Conservation (phyloP, 2,329 filamentous ascomycete genomes). For the Beauveria medogensis region DNA sequence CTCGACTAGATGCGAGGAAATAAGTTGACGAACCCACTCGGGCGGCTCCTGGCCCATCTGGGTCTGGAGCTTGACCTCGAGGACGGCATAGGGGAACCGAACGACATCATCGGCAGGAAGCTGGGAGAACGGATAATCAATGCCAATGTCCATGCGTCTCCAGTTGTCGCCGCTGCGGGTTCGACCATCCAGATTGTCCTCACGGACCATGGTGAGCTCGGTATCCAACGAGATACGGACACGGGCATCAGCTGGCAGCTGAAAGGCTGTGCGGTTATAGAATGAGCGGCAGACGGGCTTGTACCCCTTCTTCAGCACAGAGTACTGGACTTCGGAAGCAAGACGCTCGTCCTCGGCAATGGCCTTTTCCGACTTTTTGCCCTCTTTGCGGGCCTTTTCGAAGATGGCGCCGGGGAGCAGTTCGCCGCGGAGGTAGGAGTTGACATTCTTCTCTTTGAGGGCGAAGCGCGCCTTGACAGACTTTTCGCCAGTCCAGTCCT, state of each 20-base stretch:
- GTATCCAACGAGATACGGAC: constrained; percentile 96
- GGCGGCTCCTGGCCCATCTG: constrained; percentile 91
- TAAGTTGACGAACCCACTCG: constrained; percentile 92
- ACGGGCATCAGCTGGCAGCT: constrained; percentile 89
- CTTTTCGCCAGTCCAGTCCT: constrained; percentile 99
- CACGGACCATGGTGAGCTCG: constrained; percentile 87
- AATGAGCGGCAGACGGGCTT: constrained; percentile 89
- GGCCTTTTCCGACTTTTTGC: constrained; percentile 86
- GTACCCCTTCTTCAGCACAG: constrained; percentile 77
- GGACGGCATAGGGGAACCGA: constrained; percentile 88
- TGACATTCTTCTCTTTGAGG: constrained; percentile 95
- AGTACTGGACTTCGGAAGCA: constrained; percentile 88
- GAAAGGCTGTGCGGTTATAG: constrained; percentile 97
- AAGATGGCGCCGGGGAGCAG: constrained; percentile 84
- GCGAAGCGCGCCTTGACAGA: constrained; percentile 96
- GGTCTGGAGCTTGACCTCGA: constrained; percentile 97
- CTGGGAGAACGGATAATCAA: constrained; percentile 90
- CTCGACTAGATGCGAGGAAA: constrained; percentile 88
- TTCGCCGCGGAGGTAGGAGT: constrained; percentile 77
- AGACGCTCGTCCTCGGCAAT: constrained; percentile 87
- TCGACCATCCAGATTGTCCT: constrained; percentile 85
- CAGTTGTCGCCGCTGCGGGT: constrained; percentile 78
- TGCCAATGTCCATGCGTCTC: constrained; percentile 94
- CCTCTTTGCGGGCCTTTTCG: constrained; percentile 90
- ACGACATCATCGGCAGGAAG: constrained; percentile 77